These are phyloP conservation scores for Neurospora sp. DNA, from an alignment of 495 filamentous ascomycete genomes.

Conservation along the genomic window DNA sequence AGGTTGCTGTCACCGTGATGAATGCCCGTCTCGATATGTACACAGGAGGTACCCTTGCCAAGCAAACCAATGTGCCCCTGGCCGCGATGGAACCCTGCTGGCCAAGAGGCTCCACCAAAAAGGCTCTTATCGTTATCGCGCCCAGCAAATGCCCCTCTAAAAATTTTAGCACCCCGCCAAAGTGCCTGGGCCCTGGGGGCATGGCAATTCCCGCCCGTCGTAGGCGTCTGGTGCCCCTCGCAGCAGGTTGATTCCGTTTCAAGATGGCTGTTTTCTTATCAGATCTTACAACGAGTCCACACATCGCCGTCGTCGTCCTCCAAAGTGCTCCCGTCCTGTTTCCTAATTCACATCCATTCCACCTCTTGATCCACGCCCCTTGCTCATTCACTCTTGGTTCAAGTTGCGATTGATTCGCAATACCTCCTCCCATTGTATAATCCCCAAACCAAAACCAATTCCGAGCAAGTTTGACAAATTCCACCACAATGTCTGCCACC, in stretches of 20 bases:
- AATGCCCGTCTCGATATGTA: neutral
- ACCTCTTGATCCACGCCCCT: constrained; percentile 9
- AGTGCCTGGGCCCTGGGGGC: neutral
- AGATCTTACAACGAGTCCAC: neutral
- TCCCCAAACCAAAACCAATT: neutral
- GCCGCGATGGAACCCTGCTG: neutral
- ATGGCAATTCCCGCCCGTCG: neutral
- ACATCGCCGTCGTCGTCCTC: neutral
- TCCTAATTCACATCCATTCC: constrained; percentile 4
- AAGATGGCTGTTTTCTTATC: neutral
- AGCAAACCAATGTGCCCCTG: neutral
- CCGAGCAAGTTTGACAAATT: neutral
- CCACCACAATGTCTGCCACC: constrained; percentile 12
- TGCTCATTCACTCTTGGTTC: neutral
- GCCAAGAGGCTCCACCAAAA: neutral
- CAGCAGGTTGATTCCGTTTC: neutral
- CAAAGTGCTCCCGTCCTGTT: neutral
- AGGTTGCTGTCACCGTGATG: neutral
- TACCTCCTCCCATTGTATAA: neutral
- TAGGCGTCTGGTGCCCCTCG: neutral
- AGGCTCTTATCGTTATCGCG: constrained; percentile 6
- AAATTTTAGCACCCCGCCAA: constrained; percentile 5
- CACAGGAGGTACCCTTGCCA: neutral
- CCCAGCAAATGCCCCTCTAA: constrained; percentile 5
- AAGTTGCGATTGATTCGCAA: neutral